A percentile compares a stretch with the other conserved stretches of the same genome.
phyloP scores from a whole-genome alignment of 345 rosid genomes.

The Punica granatum region DNA sequence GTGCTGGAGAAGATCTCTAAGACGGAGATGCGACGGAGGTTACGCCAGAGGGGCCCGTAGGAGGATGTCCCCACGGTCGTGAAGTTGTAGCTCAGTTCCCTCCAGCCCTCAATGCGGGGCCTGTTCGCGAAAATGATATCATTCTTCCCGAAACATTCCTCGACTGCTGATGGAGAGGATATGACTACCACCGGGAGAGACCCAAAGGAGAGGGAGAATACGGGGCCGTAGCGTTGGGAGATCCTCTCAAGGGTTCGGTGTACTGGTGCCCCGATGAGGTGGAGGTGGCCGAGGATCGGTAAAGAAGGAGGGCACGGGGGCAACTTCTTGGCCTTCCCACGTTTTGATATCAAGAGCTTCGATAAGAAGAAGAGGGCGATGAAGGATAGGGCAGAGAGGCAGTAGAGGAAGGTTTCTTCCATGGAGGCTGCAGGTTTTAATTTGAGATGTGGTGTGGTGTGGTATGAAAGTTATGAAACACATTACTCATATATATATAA shows the following conservation, averaged over 20 bases:
- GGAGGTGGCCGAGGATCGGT: conserved; percentile 20
- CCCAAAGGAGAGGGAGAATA: conserved; percentile 13
- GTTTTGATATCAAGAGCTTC: background rate
- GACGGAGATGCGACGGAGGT: conserved; percentile 22
- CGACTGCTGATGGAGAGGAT: conserved; percentile 8
- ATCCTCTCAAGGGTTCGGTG: conserved; percentile 13
- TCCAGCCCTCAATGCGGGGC: conserved; percentile 4
- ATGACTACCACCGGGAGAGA: conserved; percentile 11
- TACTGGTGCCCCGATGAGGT: conserved; percentile 14
- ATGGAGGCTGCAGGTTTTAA: background rate
- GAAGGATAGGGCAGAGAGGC: background rate
- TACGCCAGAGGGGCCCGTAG: conserved; percentile 22
- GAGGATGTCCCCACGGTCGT: conserved; percentile 6
- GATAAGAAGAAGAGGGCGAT: conserved; percentile 9
- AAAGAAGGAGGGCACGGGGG: conserved; percentile 16
- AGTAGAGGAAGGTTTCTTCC: conserved; percentile 1
- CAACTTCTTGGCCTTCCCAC: background rate
- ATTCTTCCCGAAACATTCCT: conserved; percentile 22
- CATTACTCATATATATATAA: too few relatives aligned
- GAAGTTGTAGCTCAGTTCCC: conserved; percentile 10
- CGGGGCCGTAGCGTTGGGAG: conserved; percentile 12
- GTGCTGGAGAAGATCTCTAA: conserved; percentile 22
- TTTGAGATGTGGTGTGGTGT: too few relatives aligned
- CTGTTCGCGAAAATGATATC: conserved; percentile 19
- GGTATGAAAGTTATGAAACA: too few relatives aligned